These are phyloP conservation scores for Arabis alpina DNA, from an alignment of 345 rosid genomes.

Conservation along the genomic window DNA sequence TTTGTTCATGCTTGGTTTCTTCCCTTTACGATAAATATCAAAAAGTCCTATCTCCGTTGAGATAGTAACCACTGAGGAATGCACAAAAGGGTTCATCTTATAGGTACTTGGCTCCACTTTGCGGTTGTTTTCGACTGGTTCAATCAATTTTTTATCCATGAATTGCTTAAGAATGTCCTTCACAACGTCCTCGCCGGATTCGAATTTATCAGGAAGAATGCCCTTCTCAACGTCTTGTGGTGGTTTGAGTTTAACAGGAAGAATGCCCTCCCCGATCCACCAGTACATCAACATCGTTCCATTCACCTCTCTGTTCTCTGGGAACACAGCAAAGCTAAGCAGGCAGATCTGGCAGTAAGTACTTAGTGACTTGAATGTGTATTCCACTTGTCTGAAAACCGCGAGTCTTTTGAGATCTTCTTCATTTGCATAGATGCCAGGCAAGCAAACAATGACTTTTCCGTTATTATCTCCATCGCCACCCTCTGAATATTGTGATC, in stretches of 20 bases:
- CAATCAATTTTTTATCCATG: constrained; percentile 35
- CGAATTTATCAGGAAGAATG: no score
- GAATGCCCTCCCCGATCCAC: constrained; percentile 61
- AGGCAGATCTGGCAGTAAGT: no score
- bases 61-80: constrained; percentile 46
- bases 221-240: no score
- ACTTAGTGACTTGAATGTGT: no score
- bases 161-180: constrained; percentile 30
- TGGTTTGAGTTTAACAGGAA: no score
- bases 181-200: no score
- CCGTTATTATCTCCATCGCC: constrained; percentile 1
- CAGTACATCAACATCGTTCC: constrained; percentile 51
- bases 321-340: constrained; percentile 51
- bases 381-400: constrained; percentile 10
- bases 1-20: constrained; percentile 37
- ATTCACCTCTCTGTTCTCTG: constrained; percentile 47
- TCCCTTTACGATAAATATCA: background rate
- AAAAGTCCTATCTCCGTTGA: constrained; percentile 39
- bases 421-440: constrained; percentile 8
- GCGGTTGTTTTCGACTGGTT: constrained; percentile 43
- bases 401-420: background rate
- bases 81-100: constrained; percentile 51
- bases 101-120: constrained; percentile 37
- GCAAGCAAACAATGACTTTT: constrained; percentile 25
- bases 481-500: background rate